Percentiles rank a stretch among this genome's conserved stretches.
Evolutionary conservation across 805 yeast genomes (phyloP).

Genomic region (Yamadazyma kitorensis): DNA sequence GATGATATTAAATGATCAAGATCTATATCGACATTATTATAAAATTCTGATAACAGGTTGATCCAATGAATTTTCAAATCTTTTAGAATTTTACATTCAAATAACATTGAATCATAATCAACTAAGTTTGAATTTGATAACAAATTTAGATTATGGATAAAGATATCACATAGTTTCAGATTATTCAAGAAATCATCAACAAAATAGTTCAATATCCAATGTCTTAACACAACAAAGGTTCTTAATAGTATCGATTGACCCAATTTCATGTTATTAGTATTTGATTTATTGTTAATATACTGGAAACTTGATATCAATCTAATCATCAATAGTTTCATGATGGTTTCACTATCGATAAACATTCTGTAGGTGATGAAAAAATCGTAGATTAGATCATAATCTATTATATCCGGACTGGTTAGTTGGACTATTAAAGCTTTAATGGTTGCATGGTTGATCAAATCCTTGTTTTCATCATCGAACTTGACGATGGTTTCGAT

Average conservation of each 20-base stretch:
- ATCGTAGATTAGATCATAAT: constrained; percentile 77
- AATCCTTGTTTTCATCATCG: constrained; percentile 30
- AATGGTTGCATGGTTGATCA: constrained; percentile 37
- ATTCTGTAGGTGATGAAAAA: constrained; percentile 81
- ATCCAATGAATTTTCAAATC: constrained; percentile 45
- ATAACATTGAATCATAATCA: constrained; percentile 19
- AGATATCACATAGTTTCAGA: constrained; percentile 30
- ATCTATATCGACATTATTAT: constrained; percentile 21
- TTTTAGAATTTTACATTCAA: constrained; percentile 33
- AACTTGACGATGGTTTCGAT: constrained; percentile 27
- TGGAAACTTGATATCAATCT: constrained; percentile 73
- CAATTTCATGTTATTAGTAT: constrained; percentile 27
- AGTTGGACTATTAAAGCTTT: constrained; percentile 54
- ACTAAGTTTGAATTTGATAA: constrained; percentile 29
- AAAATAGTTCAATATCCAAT: constrained; percentile 87
- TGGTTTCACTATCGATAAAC: constrained; percentile 55
- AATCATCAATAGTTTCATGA: constrained; percentile 59
- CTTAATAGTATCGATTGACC: constrained; percentile 73
- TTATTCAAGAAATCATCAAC: constrained; percentile 63
- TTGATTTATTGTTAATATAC: constrained; percentile 29
- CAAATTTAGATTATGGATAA: constrained; percentile 47
- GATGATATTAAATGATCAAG: constrained; percentile 4
- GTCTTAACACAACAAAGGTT: constrained; percentile 82
- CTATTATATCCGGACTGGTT: constrained; percentile 71
- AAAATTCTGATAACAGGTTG: constrained; percentile 29